Evolutionary conservation across 257 asterid species (phyloP).

Genomic region (Cordia subcordata): DNA sequence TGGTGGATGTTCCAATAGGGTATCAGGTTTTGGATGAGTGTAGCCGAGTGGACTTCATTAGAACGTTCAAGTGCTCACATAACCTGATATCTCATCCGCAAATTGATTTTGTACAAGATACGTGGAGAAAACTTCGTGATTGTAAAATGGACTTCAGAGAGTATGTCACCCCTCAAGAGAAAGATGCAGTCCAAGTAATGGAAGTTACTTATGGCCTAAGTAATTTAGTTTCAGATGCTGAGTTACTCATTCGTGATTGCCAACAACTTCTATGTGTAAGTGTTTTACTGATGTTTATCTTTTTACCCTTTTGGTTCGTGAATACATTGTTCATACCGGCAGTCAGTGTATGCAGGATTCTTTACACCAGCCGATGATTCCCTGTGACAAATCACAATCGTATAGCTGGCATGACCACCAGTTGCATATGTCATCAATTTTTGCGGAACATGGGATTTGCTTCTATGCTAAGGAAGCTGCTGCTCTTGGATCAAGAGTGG

Average conservation of each 20-base stretch:
- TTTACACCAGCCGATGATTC: slow-evolving; percentile 29
- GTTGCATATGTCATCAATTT: slow-evolving; percentile 59
- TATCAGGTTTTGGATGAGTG: slow-evolving; percentile 75
- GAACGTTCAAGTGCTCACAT: slow-evolving; percentile 27
- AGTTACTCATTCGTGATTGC: slow-evolving; percentile 59
- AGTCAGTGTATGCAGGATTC: slow-evolving; percentile 51
- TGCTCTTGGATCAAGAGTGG: slow-evolving; percentile 35
- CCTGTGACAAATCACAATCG: slow-evolving; percentile 36
- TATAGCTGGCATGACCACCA: slow-evolving; percentile 61
- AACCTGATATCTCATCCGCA: slow-evolving; percentile 22
- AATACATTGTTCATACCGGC: background rate
- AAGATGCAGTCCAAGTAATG: slow-evolving; percentile 40
- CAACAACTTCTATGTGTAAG: slow-evolving; percentile 49
- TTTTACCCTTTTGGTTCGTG: background rate
- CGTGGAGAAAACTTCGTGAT: slow-evolving; percentile 64
- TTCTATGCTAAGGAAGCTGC: slow-evolving; percentile 56
- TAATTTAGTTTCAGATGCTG: slow-evolving; percentile 72
- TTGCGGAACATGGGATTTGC: slow-evolving; percentile 81
- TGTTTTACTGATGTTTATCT: slow-evolving; percentile 4
- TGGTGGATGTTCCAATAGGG: slow-evolving; percentile 37
- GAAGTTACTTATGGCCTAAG: slow-evolving; percentile 43
- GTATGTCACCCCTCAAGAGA: slow-evolving; percentile 64
- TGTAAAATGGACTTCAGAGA: slow-evolving; percentile 33
- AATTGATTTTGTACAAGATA: slow-evolving; percentile 48
- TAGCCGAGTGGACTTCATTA: slow-evolving; percentile 57